These are phyloP conservation scores for Lactifluus rugatus DNA, from an alignment of 768 basidiomycete genomes.

Conservation along the genomic window DNA sequence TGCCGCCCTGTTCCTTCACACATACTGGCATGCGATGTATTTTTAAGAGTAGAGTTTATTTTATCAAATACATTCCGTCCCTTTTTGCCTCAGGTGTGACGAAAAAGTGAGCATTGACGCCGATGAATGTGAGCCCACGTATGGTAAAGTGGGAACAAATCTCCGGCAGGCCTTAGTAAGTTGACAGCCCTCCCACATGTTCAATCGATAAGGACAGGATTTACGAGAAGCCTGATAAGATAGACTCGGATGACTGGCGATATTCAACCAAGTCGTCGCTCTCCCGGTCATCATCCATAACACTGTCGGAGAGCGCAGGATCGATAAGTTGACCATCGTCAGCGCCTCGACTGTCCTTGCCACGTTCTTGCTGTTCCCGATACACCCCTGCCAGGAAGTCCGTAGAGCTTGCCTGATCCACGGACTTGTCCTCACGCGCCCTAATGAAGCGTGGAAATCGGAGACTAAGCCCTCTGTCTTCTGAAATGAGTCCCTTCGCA, in stretches of 20 bases:
- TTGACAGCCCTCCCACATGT: slow-evolving; percentile 1
- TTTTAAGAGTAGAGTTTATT: not conserved
- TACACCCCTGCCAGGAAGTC: slow-evolving; percentile 64
- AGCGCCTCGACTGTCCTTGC: slow-evolving; percentile 29
- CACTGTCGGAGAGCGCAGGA: slow-evolving; percentile 30
- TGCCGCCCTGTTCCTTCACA: not conserved
- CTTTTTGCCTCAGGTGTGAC: not conserved
- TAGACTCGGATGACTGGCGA: not conserved
- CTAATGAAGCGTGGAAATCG: slow-evolving; percentile 85
- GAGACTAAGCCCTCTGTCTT: slow-evolving; percentile 59
- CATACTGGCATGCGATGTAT: not conserved
- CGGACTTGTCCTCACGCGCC: slow-evolving; percentile 59
- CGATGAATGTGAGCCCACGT: not conserved
- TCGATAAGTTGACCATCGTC: slow-evolving; percentile 59
- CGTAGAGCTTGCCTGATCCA: slow-evolving; percentile 64
- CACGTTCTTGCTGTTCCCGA: slow-evolving; percentile 45
- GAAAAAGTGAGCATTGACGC: not conserved
- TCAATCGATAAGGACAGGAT: slow-evolving; percentile 4
- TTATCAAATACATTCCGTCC: not conserved
- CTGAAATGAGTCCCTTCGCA: slow-evolving; percentile 52
- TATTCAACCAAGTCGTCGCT: slow-evolving; percentile 5
- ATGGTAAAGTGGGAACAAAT: slow-evolving; percentile 1
- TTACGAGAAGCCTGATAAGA: not conserved
- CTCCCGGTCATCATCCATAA: slow-evolving; percentile 27
- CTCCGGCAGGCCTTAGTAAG: not conserved